Evolutionary conservation across 805 yeast species (phyloP), one percentile per base, ranked within the genome.

Genomic region (Barnettozyma pratensis): DNA sequence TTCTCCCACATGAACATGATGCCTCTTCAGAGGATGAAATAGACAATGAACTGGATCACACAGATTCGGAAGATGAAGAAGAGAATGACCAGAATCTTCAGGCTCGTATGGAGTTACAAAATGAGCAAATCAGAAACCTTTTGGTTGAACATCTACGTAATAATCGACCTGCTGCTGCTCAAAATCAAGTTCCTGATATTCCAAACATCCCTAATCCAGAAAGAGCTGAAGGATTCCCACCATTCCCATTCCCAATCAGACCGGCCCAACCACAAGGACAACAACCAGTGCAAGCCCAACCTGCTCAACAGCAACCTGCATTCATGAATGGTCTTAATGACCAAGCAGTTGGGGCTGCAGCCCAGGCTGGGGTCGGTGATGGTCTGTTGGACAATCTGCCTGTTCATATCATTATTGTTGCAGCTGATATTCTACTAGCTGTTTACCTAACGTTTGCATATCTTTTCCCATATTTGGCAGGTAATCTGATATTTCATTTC

Each of bases 381-480:
- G 53, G 39, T 25, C 12, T 47, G 12, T 34, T 47, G 26, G 50
- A 47, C 11, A 41, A 40, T 30, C 37, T 59, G 2, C 58, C 62
- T 10, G 40, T 54, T 8, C 49, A 46, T 14, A 32, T 55, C 14
- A 48, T 58, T 7, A 39, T 58, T 31, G 50, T 50, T 39, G 63
- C 64, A 14, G 67, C 65, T 14, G 58, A 66, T 30, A 54, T 57
- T 1, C 46, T 64, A 27, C 50, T 66, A 3, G 59, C 71, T 1
- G 56, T 66, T 3, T 74, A 73, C 49, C 57, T 77, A 37, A 63
- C 73, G 31, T 40, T 69, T 11, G 65, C 76, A 0, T 80, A 77
- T 54, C 63, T 74, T 14, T 51, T 77, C 3, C 84, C 85, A 9
- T 73, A 77, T 6, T 55, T 72, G 39, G 41, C 75, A 4, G 85